A percentile compares a stretch with the other conserved stretches of the same genome.
Evolutionary conservation across 306 rosid species (phyloP).

Genomic region (Carpinus viminea): DNA sequence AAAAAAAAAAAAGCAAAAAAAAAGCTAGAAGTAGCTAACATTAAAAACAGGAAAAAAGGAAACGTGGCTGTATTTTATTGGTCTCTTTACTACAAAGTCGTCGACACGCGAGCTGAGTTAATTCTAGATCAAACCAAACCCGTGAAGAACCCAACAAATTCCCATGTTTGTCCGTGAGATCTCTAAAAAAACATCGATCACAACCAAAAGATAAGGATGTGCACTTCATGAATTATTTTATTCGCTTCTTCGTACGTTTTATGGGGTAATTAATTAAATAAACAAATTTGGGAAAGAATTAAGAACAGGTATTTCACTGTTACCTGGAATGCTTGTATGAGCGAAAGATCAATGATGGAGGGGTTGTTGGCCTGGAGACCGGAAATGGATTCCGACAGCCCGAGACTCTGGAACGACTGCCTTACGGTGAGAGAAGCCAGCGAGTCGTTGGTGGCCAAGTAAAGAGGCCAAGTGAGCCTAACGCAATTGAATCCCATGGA

Average conservation of each 20-base stretch:
- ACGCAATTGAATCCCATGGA: slow-evolving; percentile 91
- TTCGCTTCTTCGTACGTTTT: background rate
- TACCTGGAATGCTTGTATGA: slow-evolving; percentile 76
- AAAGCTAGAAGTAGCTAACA: too few species aligned
- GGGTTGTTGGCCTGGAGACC: slow-evolving; percentile 78
- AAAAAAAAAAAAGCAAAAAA: too few species aligned
- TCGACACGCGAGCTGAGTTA: background rate
- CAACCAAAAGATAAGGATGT: background rate
- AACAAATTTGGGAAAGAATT: background rate
- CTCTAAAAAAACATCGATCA: background rate
- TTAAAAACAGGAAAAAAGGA: background rate
- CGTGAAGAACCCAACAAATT: background rate
- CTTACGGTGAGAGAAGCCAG: slow-evolving; percentile 69
- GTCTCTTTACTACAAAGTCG: background rate
- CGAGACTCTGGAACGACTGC: slow-evolving; percentile 62
- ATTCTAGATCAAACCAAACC: background rate
- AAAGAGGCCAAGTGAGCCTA: slow-evolving; percentile 85
- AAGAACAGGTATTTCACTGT: background rate
- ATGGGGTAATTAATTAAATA: too few species aligned
- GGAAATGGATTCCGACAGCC: slow-evolving; percentile 45
- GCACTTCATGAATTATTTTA: background rate
- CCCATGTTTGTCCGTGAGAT: background rate
- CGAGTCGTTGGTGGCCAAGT: slow-evolving; percentile 56
- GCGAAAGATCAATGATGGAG: slow-evolving; percentile 63
- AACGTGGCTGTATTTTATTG: background rate